These are phyloP conservation scores for Plasmodium billcollinsi DNA, from an alignment of 169 alveolate species.

Conservation along the genomic window DNA sequence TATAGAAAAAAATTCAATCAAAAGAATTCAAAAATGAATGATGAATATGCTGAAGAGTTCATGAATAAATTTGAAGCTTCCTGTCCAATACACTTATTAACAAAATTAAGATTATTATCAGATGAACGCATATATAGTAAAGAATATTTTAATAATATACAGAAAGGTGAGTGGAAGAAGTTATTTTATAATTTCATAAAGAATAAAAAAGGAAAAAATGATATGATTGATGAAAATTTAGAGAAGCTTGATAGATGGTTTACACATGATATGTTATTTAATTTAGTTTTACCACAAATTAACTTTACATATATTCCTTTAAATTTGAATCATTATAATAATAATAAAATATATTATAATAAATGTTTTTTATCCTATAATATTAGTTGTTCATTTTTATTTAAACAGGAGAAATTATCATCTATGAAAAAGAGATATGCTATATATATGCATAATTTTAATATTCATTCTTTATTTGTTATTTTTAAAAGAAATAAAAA, in stretches of 20 bases:
- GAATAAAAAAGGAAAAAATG: constrained; percentile 25
- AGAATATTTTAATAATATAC: constrained; percentile 51
- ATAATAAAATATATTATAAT: constrained; percentile 26
- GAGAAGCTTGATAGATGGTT: constrained; percentile 68
- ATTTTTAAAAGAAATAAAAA: constrained; percentile 41
- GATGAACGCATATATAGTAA: constrained; percentile 56
- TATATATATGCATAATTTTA: constrained; percentile 39
- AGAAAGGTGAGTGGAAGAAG: constrained; percentile 64
- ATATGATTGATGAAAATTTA: constrained; percentile 44
- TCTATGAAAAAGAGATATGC: constrained; percentile 31
- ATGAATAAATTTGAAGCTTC: constrained; percentile 59
- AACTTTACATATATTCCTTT: constrained; percentile 53
- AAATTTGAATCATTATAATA: constrained; percentile 39
- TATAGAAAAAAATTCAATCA: constrained; percentile 29
- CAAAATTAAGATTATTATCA: constrained; percentile 45
- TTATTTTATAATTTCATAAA: constrained; percentile 51
- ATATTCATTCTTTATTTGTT: constrained; percentile 44
- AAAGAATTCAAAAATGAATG: constrained; percentile 23
- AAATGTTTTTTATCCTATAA: constrained; percentile 65
- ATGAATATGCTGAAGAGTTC: constrained; percentile 24
- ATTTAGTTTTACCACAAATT: constrained; percentile 58
- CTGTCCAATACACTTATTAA: constrained; percentile 63
- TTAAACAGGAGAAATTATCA: constrained; percentile 73
- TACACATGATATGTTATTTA: constrained; percentile 72
- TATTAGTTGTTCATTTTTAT: constrained; percentile 40